Base-by-base conservation (phyloP, 164 flowering plant species). In the Taxillus chinensis region DNA sequence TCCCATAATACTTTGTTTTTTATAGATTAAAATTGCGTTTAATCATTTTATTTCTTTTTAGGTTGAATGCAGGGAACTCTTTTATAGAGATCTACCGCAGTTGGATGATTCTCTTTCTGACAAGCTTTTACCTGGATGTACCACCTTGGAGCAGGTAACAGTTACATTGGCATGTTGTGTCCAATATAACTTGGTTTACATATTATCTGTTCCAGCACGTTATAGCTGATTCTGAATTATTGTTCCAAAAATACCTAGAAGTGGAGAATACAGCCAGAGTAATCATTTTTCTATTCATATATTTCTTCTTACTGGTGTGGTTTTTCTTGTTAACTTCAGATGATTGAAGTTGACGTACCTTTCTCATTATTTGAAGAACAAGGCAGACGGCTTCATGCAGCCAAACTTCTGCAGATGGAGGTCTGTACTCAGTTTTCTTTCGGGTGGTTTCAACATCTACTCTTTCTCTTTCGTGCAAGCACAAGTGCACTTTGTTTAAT, bases 31-130 rank as follows among this genome's bases (percentile, higher is more conserved):
- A 54, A 5, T 54, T 66, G 5, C 15, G 5, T 51, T 27, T 51
- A 5, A 14, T 51, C 8, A 4, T 14, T 59, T 3, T 53, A 41
- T 59, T 59, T 50, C 61, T 54, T 64, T 57, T 55, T 68, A 90
- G 97, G 97, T 90, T 67, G 85, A 83, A 66, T 90, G 98, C 73
- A 85, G 85, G 69, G 97, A 90, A 80, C 77, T 88, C 41, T 93
- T 90, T 68, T 86, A 79, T 68, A 82, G 97, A 81, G 97, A 86
- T 39, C 68, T 93, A 55, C 98, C 92, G 2, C 71, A 66, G 58
- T 77, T 90, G 65, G 78, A 83, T 73, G 97, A 93, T 70, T 81
- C 98, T 46, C 77, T 86, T 42, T 87, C 97, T 62, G 92, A 83
- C 38, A 83, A 73, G 78, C 81, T 93, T 73, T 68, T 86, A 57